Percentiles rank a stretch among this genome's conserved stretches.
These are phyloP conservation scores for Talaromyces sp. DNA, from an alignment of 2,329 filamentous ascomycete species.

Conservation along the genomic window DNA sequence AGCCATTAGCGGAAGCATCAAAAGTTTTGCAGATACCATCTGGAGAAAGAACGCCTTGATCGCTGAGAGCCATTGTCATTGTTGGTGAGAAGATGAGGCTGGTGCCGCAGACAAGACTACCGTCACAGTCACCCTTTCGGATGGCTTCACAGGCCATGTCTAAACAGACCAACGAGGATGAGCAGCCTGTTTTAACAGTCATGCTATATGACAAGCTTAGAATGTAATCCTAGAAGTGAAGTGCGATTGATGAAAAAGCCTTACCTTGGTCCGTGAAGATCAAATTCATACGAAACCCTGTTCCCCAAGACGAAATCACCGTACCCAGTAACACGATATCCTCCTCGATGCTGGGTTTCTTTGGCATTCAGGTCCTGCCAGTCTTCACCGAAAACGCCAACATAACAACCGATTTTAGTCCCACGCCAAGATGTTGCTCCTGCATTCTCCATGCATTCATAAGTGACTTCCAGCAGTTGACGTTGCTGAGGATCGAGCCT, in stretches of 20 bases:
- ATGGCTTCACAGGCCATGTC: slow-evolving; percentile 23
- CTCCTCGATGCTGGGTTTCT: slow-evolving; percentile 16
- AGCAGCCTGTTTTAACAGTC: slow-evolving; percentile 18
- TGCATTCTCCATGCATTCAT: slow-evolving; percentile 33
- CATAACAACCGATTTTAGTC: slow-evolving; percentile 29
- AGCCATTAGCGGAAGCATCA: slow-evolving; percentile 46
- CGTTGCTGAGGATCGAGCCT: slow-evolving; percentile 34
- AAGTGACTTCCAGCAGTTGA: slow-evolving; percentile 32
- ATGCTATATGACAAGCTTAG: slow-evolving; percentile 26
- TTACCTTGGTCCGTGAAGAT: slow-evolving; percentile 32
- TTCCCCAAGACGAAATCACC: slow-evolving; percentile 20
- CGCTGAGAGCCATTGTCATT: slow-evolving; percentile 31
- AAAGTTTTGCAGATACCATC: slow-evolving; percentile 41
- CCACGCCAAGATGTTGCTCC: slow-evolving; percentile 30
- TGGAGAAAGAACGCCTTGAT: slow-evolving; percentile 49
- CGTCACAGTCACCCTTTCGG: slow-evolving; percentile 21
- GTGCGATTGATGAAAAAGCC: slow-evolving; percentile 38
- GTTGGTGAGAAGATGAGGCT: slow-evolving; percentile 28
- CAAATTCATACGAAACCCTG: slow-evolving; percentile 24
- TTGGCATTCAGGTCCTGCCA: slow-evolving; percentile 19
- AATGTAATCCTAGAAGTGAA: slow-evolving; percentile 32
- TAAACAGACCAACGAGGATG: slow-evolving; percentile 28
- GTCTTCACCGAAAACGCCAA: slow-evolving; percentile 30
- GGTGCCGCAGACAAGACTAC: slow-evolving; percentile 26
- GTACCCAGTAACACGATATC: slow-evolving; percentile 8